Evolutionary conservation across 192 early-diverging fungal species (phyloP), one percentile per base, ranked within the genome.

Genomic region (Pilobolus umbonatus): DNA sequence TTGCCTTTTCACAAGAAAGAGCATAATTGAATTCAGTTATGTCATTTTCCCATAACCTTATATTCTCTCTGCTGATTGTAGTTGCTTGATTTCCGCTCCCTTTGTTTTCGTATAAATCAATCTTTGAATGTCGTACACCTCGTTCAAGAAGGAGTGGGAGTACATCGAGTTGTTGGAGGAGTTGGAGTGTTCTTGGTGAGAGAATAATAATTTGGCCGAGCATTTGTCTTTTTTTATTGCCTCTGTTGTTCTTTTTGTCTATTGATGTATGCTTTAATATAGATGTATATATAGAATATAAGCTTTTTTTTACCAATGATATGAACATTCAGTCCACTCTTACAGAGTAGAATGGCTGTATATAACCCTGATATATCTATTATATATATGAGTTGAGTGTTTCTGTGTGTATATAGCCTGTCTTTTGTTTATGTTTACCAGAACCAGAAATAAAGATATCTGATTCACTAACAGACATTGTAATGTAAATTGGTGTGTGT

Each of bases 221-320:
- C n/a, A n/a, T n/a, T n/a, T n/a, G n/a, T n/a, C n/a, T n/a, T n/a
- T n/a, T n/a, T 25, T 35, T 25, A 29, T 63, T 53, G 32, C 44
- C 22, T 7, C 25, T 48, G 17, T 63, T 62, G 35, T 31, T 39
- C 5, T 42, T 57, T 30, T 59, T 30, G n/a, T 50, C 47, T 61
- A 38, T 14, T 44, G 57, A 26, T 11, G 12, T 29, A 42, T 31
- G 36, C 55, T 29, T 35, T 30, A 43, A 29, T 19, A 21, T 43
- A 15, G 26, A 29, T 31, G 22, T 43, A 26, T 22, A 42, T 43
- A 31, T 34, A 32, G 14, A 9, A 47, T 30, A 14, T 19, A 40
- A 57, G 7, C 32, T 60, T 49, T 25, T 60, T 35, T 10, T 60
- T 62, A 62, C 61, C 61, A 46, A 53, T 62, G 14, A 62, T 62